Base-by-base conservation (phyloP, 805 yeast genomes). In the Kuraishia cidri region DNA sequence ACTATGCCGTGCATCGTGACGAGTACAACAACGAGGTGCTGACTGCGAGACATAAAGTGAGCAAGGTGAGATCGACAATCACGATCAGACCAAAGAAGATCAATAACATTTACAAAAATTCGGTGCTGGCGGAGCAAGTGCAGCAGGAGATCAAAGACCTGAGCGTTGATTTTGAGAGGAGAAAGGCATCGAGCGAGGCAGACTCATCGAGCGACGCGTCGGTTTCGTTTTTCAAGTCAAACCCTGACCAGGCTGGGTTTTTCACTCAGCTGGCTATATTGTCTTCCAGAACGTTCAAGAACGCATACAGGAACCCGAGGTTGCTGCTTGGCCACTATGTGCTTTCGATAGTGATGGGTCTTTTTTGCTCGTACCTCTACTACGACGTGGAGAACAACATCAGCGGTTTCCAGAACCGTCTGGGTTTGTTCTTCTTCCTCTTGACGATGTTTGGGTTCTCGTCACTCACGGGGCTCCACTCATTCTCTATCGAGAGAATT, bases 361-460 rank as follows among this genome's bases (percentile, higher is more conserved):
- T 77, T 4, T 82, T 90, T 56, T 79, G 95, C 56, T 96, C 97
- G 0, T 72, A 72, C 31, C 63, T 92, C 26, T 92, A 92, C 54
- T 90, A 79, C 58, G 68, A 86, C 47, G 77, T 90, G 17, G 64
- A 77, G 26, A 82, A 86, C 50, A 96, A 90, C 52, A 90, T 92
- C 35, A 78, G 95, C 47, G 98, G 98, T 0, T 92, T 92, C 64
- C 98, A 92, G 55, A 92, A 92, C 56, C 69, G 98, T 45, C 66
- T 92, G 42, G 98, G 98, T 0, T 63, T 92, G 38, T 92, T 92
- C 57, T 90, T 92, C 64, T 92, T 92, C 55, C 58, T 88, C 32
- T 64, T 92, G 39, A 85, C 97, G 3, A 72, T 88, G 47, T 88
- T 92, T 62, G 98, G 98, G 0, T 92, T 92, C 54, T 80, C 94